phyloP scores from a whole-genome alignment of 2,329 filamentous ascomycete genomes.

The Talaromyces sp. region DNA sequence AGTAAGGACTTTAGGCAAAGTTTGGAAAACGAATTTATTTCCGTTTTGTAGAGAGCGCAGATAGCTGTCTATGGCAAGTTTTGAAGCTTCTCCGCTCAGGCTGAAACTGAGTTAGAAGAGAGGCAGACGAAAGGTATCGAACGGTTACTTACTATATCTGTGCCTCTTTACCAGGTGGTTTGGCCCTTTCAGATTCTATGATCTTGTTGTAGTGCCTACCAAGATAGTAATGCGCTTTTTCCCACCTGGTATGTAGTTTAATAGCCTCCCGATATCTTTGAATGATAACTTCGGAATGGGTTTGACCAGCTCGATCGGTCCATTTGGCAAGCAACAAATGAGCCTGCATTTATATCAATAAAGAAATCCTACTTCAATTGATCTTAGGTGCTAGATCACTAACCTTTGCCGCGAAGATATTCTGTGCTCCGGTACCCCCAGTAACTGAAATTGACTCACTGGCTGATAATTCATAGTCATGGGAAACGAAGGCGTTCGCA shows the following conservation, averaged over 20 bases:
- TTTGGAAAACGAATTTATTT: slow-evolving; percentile 94
- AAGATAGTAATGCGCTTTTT: slow-evolving; percentile 95
- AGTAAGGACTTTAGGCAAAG: slow-evolving; percentile 82
- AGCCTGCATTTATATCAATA: slow-evolving; percentile 46
- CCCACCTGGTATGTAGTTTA: slow-evolving; percentile 57
- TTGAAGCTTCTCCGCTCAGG: slow-evolving; percentile 75
- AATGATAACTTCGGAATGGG: slow-evolving; percentile 72
- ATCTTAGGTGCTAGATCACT: slow-evolving; percentile 1
- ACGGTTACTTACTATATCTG: slow-evolving; percentile 52
- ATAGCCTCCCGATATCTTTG: slow-evolving; percentile 75
- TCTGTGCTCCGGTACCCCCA: slow-evolving; percentile 44
- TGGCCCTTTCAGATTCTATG: slow-evolving; percentile 76
- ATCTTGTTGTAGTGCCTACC: slow-evolving; percentile 97
- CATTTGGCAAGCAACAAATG: slow-evolving; percentile 91
- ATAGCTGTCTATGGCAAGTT: slow-evolving; percentile 90
- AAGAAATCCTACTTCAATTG: slow-evolving; percentile 7
- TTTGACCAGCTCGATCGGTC: slow-evolving; percentile 93
- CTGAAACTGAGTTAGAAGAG: slow-evolving; percentile 25
- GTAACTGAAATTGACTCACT: slow-evolving; percentile 30
- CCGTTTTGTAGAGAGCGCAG: slow-evolving; percentile 79
- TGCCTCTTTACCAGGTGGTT: slow-evolving; percentile 70
- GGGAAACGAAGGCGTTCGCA: slow-evolving; percentile 64
- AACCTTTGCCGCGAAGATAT: slow-evolving; percentile 45
- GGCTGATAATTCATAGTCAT: slow-evolving; percentile 33
- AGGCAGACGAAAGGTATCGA: background rate